A percentile compares a stretch with the other conserved stretches of the same genome.
Evolutionary conservation across 257 asterid species (phyloP).

Genomic region (Nicotiana noctiflora): DNA sequence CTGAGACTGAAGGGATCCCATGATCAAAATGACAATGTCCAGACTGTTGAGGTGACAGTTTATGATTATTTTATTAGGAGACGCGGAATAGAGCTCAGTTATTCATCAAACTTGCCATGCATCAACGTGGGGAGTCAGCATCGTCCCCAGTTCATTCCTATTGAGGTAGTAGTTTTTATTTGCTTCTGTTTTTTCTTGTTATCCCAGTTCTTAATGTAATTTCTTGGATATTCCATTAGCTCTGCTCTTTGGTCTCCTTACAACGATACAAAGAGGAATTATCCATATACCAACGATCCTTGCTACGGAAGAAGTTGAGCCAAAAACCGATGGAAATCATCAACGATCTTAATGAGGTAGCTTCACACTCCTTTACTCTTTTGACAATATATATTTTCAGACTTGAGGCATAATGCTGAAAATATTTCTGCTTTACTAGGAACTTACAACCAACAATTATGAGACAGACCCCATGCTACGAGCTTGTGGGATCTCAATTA

Average conservation of each 20-base stretch:
- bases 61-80: constrained; percentile 41
- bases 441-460: constrained; percentile 17
- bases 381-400: background rate
- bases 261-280: constrained; percentile 35
- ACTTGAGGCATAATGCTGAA: background rate
- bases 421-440: constrained; percentile 17
- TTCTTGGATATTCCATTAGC: constrained; percentile 19
- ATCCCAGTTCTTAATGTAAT: background rate
- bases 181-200: background rate
- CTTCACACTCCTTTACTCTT: background rate
- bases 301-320: constrained; percentile 30
- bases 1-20: constrained; percentile 4
- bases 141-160: constrained; percentile 31
- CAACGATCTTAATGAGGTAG: constrained; percentile 31
- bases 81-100: constrained; percentile 29
- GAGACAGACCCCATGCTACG: constrained; percentile 32
- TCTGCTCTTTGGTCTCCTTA: constrained; percentile 40
- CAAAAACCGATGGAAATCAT: constrained; percentile 40
- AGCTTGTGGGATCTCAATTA: constrained; percentile 38
- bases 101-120: constrained; percentile 48
- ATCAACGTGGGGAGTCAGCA: constrained; percentile 36
- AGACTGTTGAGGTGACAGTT: constrained; percentile 30
- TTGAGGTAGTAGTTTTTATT: constrained; percentile 31
- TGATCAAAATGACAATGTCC: constrained; percentile 9
- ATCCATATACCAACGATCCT: constrained; percentile 28